Evolutionary conservation across 176 grass and related monocot species (phyloP).

Genomic region (Aegilops speltoides): DNA sequence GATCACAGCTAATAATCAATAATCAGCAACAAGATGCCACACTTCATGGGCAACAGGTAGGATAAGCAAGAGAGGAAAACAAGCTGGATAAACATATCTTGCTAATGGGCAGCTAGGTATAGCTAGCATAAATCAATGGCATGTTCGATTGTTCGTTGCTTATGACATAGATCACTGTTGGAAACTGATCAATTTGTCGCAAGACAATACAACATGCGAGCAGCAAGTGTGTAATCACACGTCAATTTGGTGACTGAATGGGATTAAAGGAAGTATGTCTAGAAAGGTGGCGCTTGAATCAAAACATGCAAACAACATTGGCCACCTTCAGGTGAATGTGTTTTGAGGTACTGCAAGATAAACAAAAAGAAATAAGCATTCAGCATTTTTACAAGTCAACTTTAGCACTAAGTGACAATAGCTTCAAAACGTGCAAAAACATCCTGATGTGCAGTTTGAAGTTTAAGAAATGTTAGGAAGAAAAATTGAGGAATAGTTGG

Average conservation of each 20-base stretch:
- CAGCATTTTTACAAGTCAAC: not conserved
- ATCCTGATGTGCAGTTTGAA: not conserved
- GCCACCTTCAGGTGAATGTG: not conserved
- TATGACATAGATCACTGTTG: not conserved
- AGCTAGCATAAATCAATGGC: not conserved
- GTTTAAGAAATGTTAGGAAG: not conserved
- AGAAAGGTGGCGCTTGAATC: slow-evolving; percentile 2
- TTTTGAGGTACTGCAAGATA: slow-evolving; percentile 9
- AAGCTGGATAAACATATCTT: not conserved
- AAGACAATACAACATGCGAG: not conserved
- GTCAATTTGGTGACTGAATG: slow-evolving; percentile 4
- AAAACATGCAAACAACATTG: slow-evolving; percentile 7
- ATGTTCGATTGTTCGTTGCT: not conserved
- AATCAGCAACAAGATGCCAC: not conserved
- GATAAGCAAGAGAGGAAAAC: not conserved
- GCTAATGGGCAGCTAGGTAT: not conserved
- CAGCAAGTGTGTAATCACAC: not conserved
- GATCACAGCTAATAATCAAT: too few relatives aligned
- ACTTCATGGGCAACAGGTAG: not conserved
- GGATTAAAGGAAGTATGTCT: not conserved
- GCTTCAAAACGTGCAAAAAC: not conserved
- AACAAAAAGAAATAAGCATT: not conserved
- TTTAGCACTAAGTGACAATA: not conserved
- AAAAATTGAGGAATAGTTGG: not conserved
- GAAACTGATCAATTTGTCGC: not conserved